A percentile compares a stretch with the other conserved stretches of the same genome.
Evolutionary conservation across 140 eudicot species (phyloP).

Genomic region (Cichorium intybus): DNA sequence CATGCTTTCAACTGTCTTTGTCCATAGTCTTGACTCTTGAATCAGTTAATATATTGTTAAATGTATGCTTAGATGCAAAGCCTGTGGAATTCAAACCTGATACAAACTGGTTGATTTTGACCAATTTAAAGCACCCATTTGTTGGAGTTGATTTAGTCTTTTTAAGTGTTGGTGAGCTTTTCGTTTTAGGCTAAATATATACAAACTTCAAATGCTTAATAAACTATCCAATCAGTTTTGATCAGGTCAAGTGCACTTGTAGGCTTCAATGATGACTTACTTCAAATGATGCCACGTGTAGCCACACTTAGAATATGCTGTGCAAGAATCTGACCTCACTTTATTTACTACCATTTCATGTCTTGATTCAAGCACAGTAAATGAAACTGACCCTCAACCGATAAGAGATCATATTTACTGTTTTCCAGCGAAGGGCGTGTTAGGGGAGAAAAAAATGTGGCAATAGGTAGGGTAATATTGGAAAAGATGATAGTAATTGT

Average conservation of each 20-base stretch:
- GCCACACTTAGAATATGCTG: constrained; percentile 84
- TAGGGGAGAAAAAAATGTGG: constrained; percentile 65
- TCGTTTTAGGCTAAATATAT: no score
- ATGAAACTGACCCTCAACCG: constrained; percentile 21
- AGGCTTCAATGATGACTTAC: constrained; percentile 65
- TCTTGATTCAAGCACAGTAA: constrained; percentile 27
- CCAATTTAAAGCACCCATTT: no score
- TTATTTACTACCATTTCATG: constrained; percentile 59
- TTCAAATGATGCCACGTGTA: constrained; percentile 55
- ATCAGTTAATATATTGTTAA: no score
- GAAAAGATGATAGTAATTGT: constrained; percentile 41
- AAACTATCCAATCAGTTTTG: no score
- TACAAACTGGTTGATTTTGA: no score
- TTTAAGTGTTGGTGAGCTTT: no score
- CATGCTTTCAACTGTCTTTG: no score
- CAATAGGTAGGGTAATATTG: constrained; percentile 38
- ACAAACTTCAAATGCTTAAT: no score
- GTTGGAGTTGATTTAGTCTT: no score
- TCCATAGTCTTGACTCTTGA: no score
- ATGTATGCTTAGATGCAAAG: no score
- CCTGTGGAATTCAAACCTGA: no score
- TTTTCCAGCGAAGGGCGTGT: constrained; percentile 58
- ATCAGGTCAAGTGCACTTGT: constrained; percentile 95
- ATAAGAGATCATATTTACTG: constrained; percentile 41
- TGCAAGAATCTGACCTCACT: constrained; percentile 93